Percentiles rank a stretch among this genome's conserved stretches.
These are phyloP conservation scores for Talaromyces proteolyticus DNA, from an alignment of 495 filamentous ascomycete species.

Conservation along the genomic window DNA sequence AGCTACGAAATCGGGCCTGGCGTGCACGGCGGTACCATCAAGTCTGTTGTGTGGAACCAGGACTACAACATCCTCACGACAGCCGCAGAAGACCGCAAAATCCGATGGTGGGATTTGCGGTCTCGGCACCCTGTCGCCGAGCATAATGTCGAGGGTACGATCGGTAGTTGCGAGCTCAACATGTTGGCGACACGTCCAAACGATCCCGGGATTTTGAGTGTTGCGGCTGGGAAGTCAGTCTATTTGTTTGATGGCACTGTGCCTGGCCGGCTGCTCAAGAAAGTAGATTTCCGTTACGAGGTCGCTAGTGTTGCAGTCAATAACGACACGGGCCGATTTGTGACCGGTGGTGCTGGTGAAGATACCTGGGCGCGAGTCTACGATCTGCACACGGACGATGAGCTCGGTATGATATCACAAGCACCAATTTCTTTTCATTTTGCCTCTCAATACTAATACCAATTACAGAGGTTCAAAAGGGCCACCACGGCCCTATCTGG, in stretches of 20 bases:
- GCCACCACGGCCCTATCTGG: constrained; percentile 97
- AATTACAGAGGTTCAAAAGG: constrained; percentile 77
- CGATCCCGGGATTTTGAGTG: constrained; percentile 41
- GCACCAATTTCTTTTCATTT: too few relatives aligned
- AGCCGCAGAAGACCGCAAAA: constrained; percentile 79
- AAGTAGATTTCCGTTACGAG: constrained; percentile 67
- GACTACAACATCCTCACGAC: constrained; percentile 87
- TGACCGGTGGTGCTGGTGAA: constrained; percentile 73
- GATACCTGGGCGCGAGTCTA: constrained; percentile 96
- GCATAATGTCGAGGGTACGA: constrained; percentile 68
- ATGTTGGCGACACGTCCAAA: constrained; percentile 32
- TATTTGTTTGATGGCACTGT: constrained; percentile 84
- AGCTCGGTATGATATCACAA: constrained; percentile 52
- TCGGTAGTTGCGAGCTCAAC: constrained; percentile 87
- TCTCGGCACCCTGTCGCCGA: constrained; percentile 64
- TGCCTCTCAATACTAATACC: too few relatives aligned
- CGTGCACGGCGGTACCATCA: constrained; percentile 80
- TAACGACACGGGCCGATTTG: constrained; percentile 68
- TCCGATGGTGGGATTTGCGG: constrained; percentile 93
- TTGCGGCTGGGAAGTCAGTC: constrained; percentile 76
- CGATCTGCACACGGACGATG: constrained; percentile 72
- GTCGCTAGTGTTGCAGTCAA: constrained; percentile 88
- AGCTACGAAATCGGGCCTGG: constrained; percentile 84
- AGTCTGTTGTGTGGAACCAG: constrained; percentile 85
- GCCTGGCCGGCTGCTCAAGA: constrained; percentile 69